Base-by-base conservation (phyloP, 1,284 basidiomycete genomes). In the Omphalotus olearius region DNA sequence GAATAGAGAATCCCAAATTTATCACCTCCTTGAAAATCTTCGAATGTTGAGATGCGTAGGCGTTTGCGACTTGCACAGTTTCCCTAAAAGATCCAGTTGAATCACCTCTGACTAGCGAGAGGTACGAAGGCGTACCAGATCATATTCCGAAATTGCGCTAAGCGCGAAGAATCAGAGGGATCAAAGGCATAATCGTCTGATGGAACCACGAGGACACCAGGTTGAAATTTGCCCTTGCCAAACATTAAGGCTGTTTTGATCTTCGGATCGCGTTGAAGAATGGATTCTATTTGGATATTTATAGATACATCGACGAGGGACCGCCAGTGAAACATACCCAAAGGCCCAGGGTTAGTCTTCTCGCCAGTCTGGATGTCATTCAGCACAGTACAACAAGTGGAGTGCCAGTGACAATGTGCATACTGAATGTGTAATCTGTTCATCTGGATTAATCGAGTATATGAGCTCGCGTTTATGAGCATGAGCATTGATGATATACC, bases 21-120 rank as follows among this genome's bases (percentile, higher is more conserved):
- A 28, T 28, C 10, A 50, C 49, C 30, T 50, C 49, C 25, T 50
- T 50, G 40, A 50, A 36, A 0, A 50, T 50, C 18, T 20, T 42
- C 1, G 41, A 50, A 35, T 50, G 49, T 16, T 41, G 39, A 13
- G 49, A 41, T 3, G 49, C 49, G n/a, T 43, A 43, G n/a, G 40
- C 38, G 16, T 41, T 43, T 2, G 38, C 38, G 6, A 7, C 16
- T 16, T 25, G 3, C 6, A 45, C 44, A 33, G 44, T 17, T 17
- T 45, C 44, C 44, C 44, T 45, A 28, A 4, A 25, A 10, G 20
- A 13, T 6, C 40, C 26, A 17, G 6, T 42, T 42, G 23, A 23
- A 18, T 23, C 23, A 28, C 4, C 6, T 23, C 43, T n/a, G 13
- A n/a, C 26, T 30, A 33, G 16, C 37, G 14, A 11, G 4, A 7